Conservation (phyloP, 768 basidiomycete species). For the Gyrodon lividus region DNA sequence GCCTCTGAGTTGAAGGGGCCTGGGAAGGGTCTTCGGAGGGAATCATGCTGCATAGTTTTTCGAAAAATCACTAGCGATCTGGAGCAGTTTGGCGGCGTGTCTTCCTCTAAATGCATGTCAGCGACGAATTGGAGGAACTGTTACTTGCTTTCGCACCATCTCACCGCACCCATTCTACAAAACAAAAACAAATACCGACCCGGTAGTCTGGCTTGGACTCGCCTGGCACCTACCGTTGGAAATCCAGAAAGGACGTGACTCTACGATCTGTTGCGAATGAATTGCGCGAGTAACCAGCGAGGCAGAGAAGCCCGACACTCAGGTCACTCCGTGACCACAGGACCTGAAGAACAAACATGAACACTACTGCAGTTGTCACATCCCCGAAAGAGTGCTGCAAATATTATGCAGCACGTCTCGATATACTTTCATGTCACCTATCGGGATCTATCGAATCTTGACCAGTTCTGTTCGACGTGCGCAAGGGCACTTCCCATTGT, state of each 20-base stretch:
- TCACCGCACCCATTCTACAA: slow-evolving; percentile 1
- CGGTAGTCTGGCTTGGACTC: not conserved
- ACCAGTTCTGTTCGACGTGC: slow-evolving; percentile 6
- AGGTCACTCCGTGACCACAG: slow-evolving; percentile 13
- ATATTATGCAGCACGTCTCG: slow-evolving; percentile 8
- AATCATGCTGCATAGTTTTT: not conserved
- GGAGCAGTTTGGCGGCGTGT: slow-evolving; percentile 2
- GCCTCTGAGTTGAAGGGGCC: no score
- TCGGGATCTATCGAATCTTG: not conserved
- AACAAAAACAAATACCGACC: slow-evolving; percentile 22
- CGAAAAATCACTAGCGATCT: not conserved
- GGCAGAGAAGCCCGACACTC: slow-evolving; percentile 18
- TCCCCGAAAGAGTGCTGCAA: slow-evolving; percentile 8
- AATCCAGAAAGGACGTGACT: slow-evolving; percentile 4
- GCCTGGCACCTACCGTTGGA: slow-evolving; percentile 1
- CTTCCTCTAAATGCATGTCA: slow-evolving; percentile 2
- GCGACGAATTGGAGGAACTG: slow-evolving; percentile 18
- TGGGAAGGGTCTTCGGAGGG: not conserved
- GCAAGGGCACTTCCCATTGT: slow-evolving; percentile 4
- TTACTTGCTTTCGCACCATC: slow-evolving; percentile 19
- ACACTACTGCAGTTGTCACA: slow-evolving; percentile 5
- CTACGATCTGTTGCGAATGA: slow-evolving; percentile 15
- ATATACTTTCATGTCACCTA: not conserved
- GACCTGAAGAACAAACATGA: slow-evolving; percentile 6
- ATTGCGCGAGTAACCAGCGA: slow-evolving; percentile 19